phyloP scores from a whole-genome alignment of 139 green algal genomes.

The Zygnema cylindricum region DNA sequence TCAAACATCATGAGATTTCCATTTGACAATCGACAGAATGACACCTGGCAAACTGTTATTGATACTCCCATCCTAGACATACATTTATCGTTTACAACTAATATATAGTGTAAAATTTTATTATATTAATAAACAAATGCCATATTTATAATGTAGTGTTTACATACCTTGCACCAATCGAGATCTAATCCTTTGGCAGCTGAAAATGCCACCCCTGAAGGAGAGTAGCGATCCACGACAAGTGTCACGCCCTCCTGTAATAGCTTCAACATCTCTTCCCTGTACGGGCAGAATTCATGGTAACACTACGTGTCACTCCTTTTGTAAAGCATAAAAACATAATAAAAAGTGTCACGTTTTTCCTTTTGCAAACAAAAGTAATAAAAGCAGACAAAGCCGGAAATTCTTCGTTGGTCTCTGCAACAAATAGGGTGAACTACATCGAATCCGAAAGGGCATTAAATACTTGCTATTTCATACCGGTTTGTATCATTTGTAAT shows the following conservation, averaged over 20 bases:
- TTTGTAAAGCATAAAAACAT: constrained; percentile 4
- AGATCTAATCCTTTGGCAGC: constrained; percentile 86
- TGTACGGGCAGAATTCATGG: neutral
- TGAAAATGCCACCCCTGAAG: constrained; percentile 89
- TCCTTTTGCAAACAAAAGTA: neutral
- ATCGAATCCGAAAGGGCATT: too few relatives aligned
- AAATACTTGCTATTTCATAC: too few relatives aligned
- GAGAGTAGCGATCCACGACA: constrained; percentile 93
- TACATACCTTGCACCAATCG: constrained; percentile 78
- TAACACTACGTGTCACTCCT: neutral
- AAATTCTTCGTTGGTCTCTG: neutral
- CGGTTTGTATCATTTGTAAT: too few relatives aligned
- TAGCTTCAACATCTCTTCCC: constrained; percentile 59
- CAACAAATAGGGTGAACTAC: too few relatives aligned
- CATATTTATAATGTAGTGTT: too few relatives aligned
- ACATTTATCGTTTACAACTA: too few relatives aligned
- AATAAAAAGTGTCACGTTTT: neutral
- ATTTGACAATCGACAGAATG: too few relatives aligned
- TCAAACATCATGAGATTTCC: too few relatives aligned
- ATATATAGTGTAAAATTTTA: too few relatives aligned
- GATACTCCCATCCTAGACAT: too few relatives aligned
- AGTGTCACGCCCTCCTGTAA: constrained; percentile 82
- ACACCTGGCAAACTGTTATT: too few relatives aligned
- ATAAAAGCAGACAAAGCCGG: neutral
- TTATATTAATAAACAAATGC: too few relatives aligned